Conservation (phyloP, 345 rosid genomes). For the Bruguiera gymnorhiza region DNA sequence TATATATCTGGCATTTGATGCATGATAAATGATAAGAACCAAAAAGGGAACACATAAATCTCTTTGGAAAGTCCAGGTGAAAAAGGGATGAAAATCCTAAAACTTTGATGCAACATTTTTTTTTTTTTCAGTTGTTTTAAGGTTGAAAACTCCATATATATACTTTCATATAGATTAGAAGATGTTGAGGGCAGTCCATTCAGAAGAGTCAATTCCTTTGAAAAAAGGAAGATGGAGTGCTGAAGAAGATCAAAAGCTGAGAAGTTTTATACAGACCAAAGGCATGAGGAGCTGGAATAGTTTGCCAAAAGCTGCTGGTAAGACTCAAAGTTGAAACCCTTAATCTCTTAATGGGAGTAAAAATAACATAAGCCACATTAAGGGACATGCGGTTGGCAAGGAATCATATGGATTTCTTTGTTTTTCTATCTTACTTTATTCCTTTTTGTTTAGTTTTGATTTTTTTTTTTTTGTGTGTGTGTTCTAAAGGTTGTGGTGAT, state of each 20-base stretch:
- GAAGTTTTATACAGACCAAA: slow-evolving; percentile 19
- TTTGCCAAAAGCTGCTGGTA: slow-evolving; percentile 36
- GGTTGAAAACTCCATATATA: background rate
- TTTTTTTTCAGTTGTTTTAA: background rate
- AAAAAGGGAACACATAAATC: background rate
- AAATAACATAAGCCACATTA: too few relatives aligned
- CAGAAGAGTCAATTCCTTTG: background rate
- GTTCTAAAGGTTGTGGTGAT: background rate
- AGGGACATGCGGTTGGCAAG: background rate
- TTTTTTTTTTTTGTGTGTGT: background rate
- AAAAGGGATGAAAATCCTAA: background rate
- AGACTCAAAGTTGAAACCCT: background rate
- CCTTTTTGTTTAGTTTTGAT: background rate
- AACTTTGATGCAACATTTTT: background rate
- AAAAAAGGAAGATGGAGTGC: slow-evolving; percentile 33
- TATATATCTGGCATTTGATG: background rate
- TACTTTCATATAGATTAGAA: background rate
- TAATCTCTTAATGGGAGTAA: too few relatives aligned
- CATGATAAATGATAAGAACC: background rate
- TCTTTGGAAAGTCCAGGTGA: background rate
- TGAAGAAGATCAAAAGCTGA: slow-evolving; percentile 32
- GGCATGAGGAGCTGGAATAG: slow-evolving; percentile 34
- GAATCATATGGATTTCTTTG: background rate
- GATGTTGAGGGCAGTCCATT: slow-evolving; percentile 1
- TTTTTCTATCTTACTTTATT: background rate